A percentile compares a stretch with the other conserved stretches of the same genome.
These are phyloP conservation scores for Kwoniella bestiolae DNA, from an alignment of 768 basidiomycete species.

Conservation along the genomic window DNA sequence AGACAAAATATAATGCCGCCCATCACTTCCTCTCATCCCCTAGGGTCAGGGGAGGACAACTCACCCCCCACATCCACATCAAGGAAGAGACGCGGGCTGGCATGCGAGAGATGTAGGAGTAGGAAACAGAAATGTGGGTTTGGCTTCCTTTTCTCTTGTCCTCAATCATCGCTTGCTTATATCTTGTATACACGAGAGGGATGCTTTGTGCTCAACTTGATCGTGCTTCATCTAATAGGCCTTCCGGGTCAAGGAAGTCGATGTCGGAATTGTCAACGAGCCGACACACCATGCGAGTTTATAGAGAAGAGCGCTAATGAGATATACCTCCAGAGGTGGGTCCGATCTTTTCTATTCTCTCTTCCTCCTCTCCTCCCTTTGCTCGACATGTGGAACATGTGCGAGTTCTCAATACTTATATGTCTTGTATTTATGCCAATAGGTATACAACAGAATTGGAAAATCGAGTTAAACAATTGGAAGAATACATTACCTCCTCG, in stretches of 20 bases:
- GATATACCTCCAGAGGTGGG: constrained; percentile 6
- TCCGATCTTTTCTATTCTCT: too few species aligned
- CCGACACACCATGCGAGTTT: constrained; percentile 2
- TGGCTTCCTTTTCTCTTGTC: neutral
- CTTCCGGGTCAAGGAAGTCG: constrained; percentile 11
- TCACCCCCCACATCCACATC: neutral
- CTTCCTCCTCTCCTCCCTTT: too few species aligned
- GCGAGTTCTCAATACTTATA: too few species aligned
- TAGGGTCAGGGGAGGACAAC: too few species aligned
- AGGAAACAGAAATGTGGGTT: constrained; percentile 20
- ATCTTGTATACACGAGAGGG: too few species aligned
- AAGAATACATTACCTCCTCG: neutral
- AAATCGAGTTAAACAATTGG: neutral
- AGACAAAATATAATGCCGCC: neutral
- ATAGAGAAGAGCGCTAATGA: constrained; percentile 9
- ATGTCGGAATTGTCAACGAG: constrained; percentile 15
- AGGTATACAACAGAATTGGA: neutral
- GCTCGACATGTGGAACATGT: too few species aligned
- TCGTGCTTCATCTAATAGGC: neutral
- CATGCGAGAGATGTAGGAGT: constrained; percentile 12
- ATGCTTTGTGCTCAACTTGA: too few species aligned
- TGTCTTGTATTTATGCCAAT: neutral
- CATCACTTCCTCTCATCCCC: neutral
- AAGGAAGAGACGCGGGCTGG: constrained; percentile 6
- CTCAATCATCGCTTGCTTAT: neutral